These are phyloP conservation scores for Maudiozyma serrabonitensis DNA, from an alignment of 805 yeast species.

Conservation along the genomic window DNA sequence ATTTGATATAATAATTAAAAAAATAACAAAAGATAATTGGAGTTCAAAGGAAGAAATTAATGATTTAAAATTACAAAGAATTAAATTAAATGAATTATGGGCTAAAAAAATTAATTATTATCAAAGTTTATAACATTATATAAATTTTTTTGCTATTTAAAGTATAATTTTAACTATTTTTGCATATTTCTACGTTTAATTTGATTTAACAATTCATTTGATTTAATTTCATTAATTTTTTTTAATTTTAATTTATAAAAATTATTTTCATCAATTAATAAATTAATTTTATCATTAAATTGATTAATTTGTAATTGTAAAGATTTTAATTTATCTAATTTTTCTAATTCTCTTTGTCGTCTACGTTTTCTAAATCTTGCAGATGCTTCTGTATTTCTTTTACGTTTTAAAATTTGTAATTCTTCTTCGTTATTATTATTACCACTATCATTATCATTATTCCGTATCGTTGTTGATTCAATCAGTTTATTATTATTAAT, in stretches of 20 bases:
- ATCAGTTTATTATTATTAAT: too few species aligned
- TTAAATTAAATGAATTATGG: conserved; percentile 23
- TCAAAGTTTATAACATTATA: conserved; percentile 1
- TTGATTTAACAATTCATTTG: conserved; percentile 18
- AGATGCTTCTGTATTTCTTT: conserved; percentile 86
- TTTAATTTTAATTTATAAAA: conserved; percentile 23
- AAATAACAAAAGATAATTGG: conserved; percentile 22
- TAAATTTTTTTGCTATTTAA: too few species aligned
- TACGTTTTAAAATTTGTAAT: conserved; percentile 39
- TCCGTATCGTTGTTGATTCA: background rate
- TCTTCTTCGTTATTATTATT: background rate
- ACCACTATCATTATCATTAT: background rate
- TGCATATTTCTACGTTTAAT: conserved; percentile 11
- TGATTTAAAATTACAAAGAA: conserved; percentile 17
- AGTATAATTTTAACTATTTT: background rate
- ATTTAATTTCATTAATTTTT: conserved; percentile 20
- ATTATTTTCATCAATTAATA: conserved; percentile 20
- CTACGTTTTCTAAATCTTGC: conserved; percentile 73
- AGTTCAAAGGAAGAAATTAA: conserved; percentile 18
- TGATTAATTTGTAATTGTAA: conserved; percentile 14
- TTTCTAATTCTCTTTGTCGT: conserved; percentile 20
- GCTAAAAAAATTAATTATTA: conserved; percentile 26
- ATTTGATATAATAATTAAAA: conserved; percentile 16
- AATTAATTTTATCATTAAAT: conserved; percentile 17
- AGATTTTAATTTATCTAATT: conserved; percentile 11